These are phyloP conservation scores for Phialocephala sp. DNA, from an alignment of 2,329 filamentous ascomycete genomes.

Conservation along the genomic window DNA sequence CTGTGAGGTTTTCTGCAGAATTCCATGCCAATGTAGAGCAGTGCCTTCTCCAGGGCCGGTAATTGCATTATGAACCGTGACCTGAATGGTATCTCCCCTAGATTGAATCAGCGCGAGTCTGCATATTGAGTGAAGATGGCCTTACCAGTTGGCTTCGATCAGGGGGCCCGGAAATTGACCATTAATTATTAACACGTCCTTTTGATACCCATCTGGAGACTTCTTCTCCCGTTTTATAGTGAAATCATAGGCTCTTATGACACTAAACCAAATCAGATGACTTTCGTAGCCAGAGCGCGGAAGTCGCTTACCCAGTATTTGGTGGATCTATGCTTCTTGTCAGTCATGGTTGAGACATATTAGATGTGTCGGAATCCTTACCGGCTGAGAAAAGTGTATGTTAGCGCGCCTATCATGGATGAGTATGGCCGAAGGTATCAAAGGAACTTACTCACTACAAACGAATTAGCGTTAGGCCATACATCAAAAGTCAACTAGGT, in stretches of 20 bases:
- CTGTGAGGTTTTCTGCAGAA: conserved; percentile 49
- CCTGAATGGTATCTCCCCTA: conserved; percentile 53
- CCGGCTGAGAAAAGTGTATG: conserved; percentile 13
- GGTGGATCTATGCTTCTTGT: conserved; percentile 22
- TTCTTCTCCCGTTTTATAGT: conserved; percentile 36
- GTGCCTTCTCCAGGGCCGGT: conserved; percentile 46
- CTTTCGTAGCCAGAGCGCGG: background rate
- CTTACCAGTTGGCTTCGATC: conserved; percentile 45
- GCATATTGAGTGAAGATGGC: background rate
- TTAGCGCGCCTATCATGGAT: background rate
- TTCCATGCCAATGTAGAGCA: conserved; percentile 53
- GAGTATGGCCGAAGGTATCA: background rate
- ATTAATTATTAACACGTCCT: conserved; percentile 58
- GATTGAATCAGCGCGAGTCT: background rate
- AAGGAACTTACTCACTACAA: background rate
- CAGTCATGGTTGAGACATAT: conserved; percentile 4
- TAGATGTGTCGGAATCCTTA: conserved; percentile 6
- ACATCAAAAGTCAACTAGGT: background rate
- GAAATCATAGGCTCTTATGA: conserved; percentile 45
- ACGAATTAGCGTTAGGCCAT: background rate
- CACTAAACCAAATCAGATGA: conserved; percentile 44
- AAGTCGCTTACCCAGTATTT: conserved; percentile 19
- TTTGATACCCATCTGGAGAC: conserved; percentile 47
- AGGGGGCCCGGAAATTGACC: conserved; percentile 43
- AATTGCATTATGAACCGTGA: conserved; percentile 74